phyloP scores from a whole-genome alignment of 1,284 basidiomycete genomes.

The Cryptococcus sp. region DNA sequence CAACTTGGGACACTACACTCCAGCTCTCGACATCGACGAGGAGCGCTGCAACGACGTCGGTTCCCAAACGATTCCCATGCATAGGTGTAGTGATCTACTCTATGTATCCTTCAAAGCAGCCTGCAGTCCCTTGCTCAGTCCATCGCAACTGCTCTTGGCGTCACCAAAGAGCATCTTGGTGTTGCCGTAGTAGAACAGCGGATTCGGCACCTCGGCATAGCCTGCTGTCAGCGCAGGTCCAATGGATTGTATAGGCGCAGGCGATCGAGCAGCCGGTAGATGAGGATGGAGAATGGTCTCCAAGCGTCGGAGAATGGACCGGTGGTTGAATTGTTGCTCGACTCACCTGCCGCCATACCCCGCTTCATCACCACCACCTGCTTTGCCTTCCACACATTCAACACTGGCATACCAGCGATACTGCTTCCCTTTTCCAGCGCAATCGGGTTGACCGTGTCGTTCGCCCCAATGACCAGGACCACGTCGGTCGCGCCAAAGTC shows the following conservation, averaged over 20 bases:
- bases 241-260: too few species aligned
- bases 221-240: slow-evolving; percentile 5
- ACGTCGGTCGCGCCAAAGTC: slow-evolving; percentile 79
- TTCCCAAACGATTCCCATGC: too few species aligned
- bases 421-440: slow-evolving; percentile 75
- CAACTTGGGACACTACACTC: too few species aligned
- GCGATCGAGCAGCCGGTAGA: background rate
- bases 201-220: slow-evolving; percentile 72
- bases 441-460: slow-evolving; percentile 83
- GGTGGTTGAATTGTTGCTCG: too few species aligned
- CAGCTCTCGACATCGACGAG: too few species aligned
- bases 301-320: background rate
- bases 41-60: too few species aligned
- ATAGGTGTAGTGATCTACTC: too few species aligned
- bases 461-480: slow-evolving; percentile 68
- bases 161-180: slow-evolving; percentile 85
- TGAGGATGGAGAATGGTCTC: background rate
- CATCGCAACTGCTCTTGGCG: slow-evolving; percentile 78
- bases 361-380: slow-evolving; percentile 85
- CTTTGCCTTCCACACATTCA: slow-evolving; percentile 85
- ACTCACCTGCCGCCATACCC: slow-evolving; percentile 56
- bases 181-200: slow-evolving; percentile 81
- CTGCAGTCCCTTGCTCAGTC: slow-evolving; percentile 35
- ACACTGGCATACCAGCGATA: slow-evolving; percentile 81
- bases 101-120: too few species aligned